phyloP scores from a whole-genome alignment of 768 basidiomycete species.

The Boletellus ananas region DNA sequence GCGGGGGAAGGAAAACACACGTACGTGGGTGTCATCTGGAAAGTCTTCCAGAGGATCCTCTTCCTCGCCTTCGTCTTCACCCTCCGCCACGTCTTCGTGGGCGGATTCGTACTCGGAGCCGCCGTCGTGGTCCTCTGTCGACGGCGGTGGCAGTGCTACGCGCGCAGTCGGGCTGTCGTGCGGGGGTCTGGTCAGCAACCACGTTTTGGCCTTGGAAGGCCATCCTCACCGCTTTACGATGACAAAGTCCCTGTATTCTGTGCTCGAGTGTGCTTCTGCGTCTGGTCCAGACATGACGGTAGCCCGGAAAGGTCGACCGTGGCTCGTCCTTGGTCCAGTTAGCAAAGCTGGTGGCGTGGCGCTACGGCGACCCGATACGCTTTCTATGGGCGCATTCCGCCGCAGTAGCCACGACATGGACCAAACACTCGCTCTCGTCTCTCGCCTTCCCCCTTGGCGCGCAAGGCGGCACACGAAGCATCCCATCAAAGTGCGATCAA shows the following conservation, averaged over 20 bases:
- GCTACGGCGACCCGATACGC: not conserved
- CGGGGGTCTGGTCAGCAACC: constrained; percentile 1
- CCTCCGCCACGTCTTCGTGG: constrained; percentile 41
- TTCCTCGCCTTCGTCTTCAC: constrained; percentile 44
- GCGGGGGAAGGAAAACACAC: constrained; percentile 15
- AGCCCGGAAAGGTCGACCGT: not conserved
- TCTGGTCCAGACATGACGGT: constrained; percentile 23
- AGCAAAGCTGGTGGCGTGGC: not conserved
- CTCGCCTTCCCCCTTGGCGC: too few species aligned
- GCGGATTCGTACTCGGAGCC: constrained; percentile 38
- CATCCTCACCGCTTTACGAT: constrained; percentile 24
- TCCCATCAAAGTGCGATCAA: too few species aligned
- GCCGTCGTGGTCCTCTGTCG: constrained; percentile 26
- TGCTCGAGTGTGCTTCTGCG: constrained; percentile 3
- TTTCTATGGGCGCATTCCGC: too few species aligned
- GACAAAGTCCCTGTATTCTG: constrained; percentile 22
- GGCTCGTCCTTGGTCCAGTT: not conserved
- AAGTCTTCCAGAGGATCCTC: constrained; percentile 72
- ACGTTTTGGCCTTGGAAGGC: not conserved
- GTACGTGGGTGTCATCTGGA: constrained; percentile 81
- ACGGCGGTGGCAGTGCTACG: constrained; percentile 46
- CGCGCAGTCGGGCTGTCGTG: constrained; percentile 34
- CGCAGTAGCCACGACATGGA: too few species aligned
- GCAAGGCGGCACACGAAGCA: too few species aligned
- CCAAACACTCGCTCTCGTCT: too few species aligned